phyloP scores from a whole-genome alignment of 2,329 filamentous ascomycete species.

The Hymenoscyphus infarciens region DNA sequence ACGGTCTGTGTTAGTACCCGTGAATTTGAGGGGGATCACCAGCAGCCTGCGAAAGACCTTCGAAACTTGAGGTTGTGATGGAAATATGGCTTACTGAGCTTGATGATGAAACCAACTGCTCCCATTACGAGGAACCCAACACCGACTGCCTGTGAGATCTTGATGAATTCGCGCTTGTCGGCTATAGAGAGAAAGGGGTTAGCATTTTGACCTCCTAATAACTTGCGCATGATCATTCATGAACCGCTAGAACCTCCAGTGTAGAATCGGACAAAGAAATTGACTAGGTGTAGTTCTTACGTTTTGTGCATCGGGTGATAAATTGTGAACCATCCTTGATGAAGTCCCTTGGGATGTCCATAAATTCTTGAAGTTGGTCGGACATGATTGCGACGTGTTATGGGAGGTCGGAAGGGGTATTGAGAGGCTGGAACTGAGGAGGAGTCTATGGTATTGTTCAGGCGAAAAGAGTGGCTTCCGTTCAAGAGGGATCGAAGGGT shows the following conservation, averaged over 20 bases:
- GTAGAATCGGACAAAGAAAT: background rate
- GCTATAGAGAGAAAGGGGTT: slow-evolving; percentile 29
- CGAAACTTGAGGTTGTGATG: background rate
- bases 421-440: slow-evolving; percentile 3
- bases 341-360: slow-evolving; percentile 51
- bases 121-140: slow-evolving; percentile 52
- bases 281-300: slow-evolving; percentile 30
- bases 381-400: slow-evolving; percentile 39
- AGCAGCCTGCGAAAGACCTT: background rate
- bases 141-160: slow-evolving; percentile 49
- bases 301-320: slow-evolving; percentile 43
- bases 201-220: slow-evolving; percentile 7
- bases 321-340: slow-evolving; percentile 42
- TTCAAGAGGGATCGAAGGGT: background rate
- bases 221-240: background rate
- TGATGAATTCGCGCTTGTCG: slow-evolving; percentile 39
- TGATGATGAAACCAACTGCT: slow-evolving; percentile 49
- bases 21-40: background rate
- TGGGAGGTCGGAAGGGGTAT: background rate
- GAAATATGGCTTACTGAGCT: slow-evolving; percentile 39
- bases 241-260: background rate
- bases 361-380: slow-evolving; percentile 55
- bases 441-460: slow-evolving; percentile 6
- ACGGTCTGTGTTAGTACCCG: background rate
- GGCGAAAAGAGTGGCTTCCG: slow-evolving; percentile 1